Conservation (phyloP, 2,329 filamentous ascomycete species). For the Hypoxylon sp. region DNA sequence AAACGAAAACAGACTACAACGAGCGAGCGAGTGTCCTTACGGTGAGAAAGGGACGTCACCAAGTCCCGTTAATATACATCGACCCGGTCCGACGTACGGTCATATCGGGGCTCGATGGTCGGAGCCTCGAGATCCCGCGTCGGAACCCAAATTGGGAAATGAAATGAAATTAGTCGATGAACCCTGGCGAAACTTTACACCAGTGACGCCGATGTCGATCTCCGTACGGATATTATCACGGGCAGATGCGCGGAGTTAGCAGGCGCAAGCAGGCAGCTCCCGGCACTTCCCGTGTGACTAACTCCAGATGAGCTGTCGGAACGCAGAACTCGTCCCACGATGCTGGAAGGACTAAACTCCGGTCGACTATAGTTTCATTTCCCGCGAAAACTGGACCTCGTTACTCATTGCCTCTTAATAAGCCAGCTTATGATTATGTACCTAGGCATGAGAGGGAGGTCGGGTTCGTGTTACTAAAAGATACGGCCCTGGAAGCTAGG, state of each 20-base stretch:
- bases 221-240: neutral
- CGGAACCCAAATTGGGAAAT: conserved; percentile 21
- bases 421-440: neutral
- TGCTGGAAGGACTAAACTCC: conserved; percentile 18
- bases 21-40: neutral
- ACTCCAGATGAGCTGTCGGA: neutral
- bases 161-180: conserved; percentile 1
- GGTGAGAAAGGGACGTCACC: neutral
- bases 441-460: neutral
- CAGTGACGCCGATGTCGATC: neutral
- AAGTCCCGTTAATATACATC: neutral
- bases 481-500: conserved; percentile 9
- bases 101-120: conserved; percentile 3
- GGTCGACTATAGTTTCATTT: conserved; percentile 19
- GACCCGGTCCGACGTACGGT: conserved; percentile 2
- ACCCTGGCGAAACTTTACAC: conserved; percentile 8
- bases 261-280: conserved; percentile 9
- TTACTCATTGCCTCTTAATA: conserved; percentile 16
- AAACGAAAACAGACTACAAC: neutral
- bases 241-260: conserved; percentile 8
- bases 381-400: conserved; percentile 16
- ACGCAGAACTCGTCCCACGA: conserved; percentile 10
- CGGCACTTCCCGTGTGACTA: conserved; percentile 4
- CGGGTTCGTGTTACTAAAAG: conserved; percentile 13
- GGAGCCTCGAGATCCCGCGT: conserved; percentile 4